Evolutionary conservation across 306 rosid genomes (phyloP), one percentile per base, ranked within the genome.

Genomic region (Boehmeria nivea): DNA sequence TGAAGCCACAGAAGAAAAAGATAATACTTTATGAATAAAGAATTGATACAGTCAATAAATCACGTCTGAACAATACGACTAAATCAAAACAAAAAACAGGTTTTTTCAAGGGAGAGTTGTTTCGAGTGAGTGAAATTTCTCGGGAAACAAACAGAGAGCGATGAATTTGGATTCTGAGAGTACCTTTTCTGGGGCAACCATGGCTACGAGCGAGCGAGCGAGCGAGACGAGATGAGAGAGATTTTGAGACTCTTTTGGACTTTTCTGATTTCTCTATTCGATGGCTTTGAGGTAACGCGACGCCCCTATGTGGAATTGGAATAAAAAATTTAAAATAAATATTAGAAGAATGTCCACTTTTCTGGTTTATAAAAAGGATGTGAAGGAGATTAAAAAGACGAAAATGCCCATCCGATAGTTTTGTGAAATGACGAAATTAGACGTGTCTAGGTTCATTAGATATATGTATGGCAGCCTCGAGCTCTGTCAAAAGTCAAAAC

Each of bases 131-230:
- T 6, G 8, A 20, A 52, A 13, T 60, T 52, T 12, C 61, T 4
- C 22, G 36, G 22, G 39, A 65, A 67, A 54, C 54, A 60, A 36
- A 74, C 47, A 63, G 34, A 62, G 31, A 57, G 44, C 12, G 34
- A 57, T 1, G 2, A 38, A 5, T 0, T 9, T 1, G 20, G 39
- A 15, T 17, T 20, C n/a, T 9, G 6, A 8, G 24, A 9, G 21
- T 72, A 77, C 82, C 78, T 64, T 68, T 18, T 45, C 63, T 6
- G 72, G 18, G 56, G 19, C 52, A 48, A 16, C 72, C 82, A 77
- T 77, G 2, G 67, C 57, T 52, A 10, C 42, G 27, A n/a, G n/a
- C n/a, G n/a, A n/a, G n/a, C n/a, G n/a, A n/a, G 5, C 36, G 19
- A 23, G 43, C 17, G 5, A 48, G 20, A 23, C 9, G 21, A 31